Conservation (phyloP, 495 filamentous ascomycete genomes). For the Aeminium ludgeri region DNA sequence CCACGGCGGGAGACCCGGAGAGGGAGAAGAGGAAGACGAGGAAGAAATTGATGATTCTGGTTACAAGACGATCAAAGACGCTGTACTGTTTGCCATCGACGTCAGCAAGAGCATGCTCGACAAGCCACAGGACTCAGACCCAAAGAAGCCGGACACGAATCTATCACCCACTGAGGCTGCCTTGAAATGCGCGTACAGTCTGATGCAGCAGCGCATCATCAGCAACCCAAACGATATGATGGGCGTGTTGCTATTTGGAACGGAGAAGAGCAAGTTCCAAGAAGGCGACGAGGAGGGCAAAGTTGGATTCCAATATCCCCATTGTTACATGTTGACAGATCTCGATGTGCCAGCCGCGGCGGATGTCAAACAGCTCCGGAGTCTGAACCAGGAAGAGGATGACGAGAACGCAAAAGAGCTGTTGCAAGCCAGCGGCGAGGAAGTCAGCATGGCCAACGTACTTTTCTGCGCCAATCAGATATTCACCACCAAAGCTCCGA, state of each 20-base stretch:
- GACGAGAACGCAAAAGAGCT: constrained; percentile 46
- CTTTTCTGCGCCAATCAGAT: constrained; percentile 93
- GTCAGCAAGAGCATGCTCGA: constrained; percentile 80
- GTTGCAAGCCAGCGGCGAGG: constrained; percentile 44
- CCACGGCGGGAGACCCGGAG: constrained; percentile 3
- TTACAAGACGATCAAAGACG: constrained; percentile 89
- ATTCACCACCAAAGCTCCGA: constrained; percentile 86
- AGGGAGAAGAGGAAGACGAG: constrained; percentile 24
- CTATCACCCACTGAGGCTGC: constrained; percentile 56
- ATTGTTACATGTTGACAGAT: constrained; percentile 85
- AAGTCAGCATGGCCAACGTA: constrained; percentile 70
- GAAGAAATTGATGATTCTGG: constrained; percentile 34
- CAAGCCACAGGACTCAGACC: constrained; percentile 41
- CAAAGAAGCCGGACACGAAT: constrained; percentile 46
- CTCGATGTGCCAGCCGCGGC: constrained; percentile 72
- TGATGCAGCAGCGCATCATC: constrained; percentile 97
- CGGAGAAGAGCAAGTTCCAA: constrained; percentile 67
- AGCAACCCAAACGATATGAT: constrained; percentile 96
- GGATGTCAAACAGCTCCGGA: constrained; percentile 65
- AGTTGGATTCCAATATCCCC: constrained; percentile 54
- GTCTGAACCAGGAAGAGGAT: constrained; percentile 46
- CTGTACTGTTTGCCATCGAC: constrained; percentile 89
- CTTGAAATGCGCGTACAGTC: constrained; percentile 79
- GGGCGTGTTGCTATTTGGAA: constrained; percentile 87
- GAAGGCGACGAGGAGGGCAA: constrained; percentile 43